phyloP scores from a whole-genome alignment of 345 rosid genomes.

The Salix exigua region DNA sequence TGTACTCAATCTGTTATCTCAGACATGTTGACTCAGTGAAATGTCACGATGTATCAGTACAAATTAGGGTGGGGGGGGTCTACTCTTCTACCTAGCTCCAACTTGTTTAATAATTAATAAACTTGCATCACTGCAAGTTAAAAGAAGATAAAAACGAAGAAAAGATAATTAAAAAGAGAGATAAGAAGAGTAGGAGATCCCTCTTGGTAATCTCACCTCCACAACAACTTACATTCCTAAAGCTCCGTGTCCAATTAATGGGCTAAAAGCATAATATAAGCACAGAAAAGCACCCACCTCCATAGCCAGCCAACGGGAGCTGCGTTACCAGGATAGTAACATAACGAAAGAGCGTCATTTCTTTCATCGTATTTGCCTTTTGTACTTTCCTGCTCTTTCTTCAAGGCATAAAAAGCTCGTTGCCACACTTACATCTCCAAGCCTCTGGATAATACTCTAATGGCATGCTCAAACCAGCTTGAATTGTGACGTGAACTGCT shows the following conservation, averaged over 20 bases:
- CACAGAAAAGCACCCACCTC: conserved; percentile 15
- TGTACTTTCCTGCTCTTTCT: not conserved
- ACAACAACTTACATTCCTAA: conserved; percentile 42
- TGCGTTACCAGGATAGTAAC: not conserved
- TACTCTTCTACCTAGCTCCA: conserved; percentile 10
- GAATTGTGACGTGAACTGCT: conserved; percentile 86
- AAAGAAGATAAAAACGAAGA: not conserved
- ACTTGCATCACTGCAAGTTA: conserved; percentile 27
- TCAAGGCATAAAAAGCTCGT: conserved; percentile 76
- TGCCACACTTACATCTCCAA: conserved; percentile 95
- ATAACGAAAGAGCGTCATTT: not conserved
- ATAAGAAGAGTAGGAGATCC: conserved; percentile 13
- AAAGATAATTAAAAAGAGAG: not conserved
- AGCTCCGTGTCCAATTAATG: conserved; percentile 23
- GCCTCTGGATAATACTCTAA: conserved; percentile 96
- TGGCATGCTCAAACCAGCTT: conserved; percentile 62
- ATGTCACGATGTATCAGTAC: not conserved
- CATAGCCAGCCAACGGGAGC: conserved; percentile 3
- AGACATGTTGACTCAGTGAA: not conserved
- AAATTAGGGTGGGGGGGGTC: not conserved
- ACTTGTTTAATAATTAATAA: conserved; percentile 17
- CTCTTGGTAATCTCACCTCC: conserved; percentile 31
- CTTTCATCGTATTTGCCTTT: not conserved
- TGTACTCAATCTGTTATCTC: not conserved
- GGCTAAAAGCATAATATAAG: conserved; percentile 15